Evolutionary conservation across 2,329 filamentous ascomycete species (phyloP), one percentile per base, ranked within the genome.

Genomic region (Colletotrichum sp.): DNA sequence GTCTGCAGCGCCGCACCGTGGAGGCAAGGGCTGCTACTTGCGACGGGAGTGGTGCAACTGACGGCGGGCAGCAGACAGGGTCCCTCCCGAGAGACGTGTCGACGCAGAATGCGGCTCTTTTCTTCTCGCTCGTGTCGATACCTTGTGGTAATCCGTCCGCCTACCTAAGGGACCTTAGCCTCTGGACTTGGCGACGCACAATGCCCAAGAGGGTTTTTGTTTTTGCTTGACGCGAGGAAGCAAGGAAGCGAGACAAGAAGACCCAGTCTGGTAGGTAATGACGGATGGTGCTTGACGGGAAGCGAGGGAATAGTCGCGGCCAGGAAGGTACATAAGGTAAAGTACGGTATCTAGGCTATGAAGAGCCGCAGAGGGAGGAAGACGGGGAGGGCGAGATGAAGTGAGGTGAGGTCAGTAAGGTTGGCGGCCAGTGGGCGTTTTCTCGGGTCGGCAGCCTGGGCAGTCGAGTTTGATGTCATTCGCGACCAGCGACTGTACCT

Each of bases 11-110:
- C 43, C 43, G 43, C n/a, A 52, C 73, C 73, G 68, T 71, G 72
- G 68, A 75, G 70, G 73, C 69, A 75, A 72, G 73, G 73, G 73
- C 73, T 73, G 43, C 43, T 52, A 52, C n/a, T n/a, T 52, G 43
- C 55, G 22, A 58, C 25, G 22, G 43, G 43, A 52, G 43, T 52
- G 43, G 43, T 52, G 43, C 43, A 52, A 52, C n/a, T 52, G 43
- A 52, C 10, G n/a, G 43, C 43, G 43, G 43, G n/a, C 43, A 52
- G 12, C 43, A 52, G 43, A 52, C 12, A 22, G 43, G 43, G 43
- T 52, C 43, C 43, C 43, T 52, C 43, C 43, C 43, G 43, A 52
- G 43, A 58, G 22, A 27, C 55, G 55, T 58, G 27, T 52, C 43
- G 43, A 52, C 28, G 58, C 43, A 52, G 43, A 52, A 52, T 52